Conservation (phyloP, 2,329 filamentous ascomycete species). For the Diaporthe ampelina region DNA sequence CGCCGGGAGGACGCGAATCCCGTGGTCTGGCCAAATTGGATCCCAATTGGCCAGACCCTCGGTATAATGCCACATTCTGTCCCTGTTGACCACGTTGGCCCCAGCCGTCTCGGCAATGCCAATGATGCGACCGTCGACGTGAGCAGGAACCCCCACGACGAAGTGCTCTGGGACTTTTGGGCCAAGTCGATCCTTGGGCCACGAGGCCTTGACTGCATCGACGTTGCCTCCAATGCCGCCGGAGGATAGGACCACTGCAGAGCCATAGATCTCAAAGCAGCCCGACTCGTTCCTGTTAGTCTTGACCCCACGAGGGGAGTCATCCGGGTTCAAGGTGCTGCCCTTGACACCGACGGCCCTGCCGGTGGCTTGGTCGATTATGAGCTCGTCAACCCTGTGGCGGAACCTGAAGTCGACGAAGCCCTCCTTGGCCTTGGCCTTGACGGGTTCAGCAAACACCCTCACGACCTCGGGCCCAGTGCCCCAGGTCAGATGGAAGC, state of each 20-base stretch:
- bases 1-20: constrained; percentile 71
- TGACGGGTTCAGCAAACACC: constrained; percentile 69
- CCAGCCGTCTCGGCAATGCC: constrained; percentile 66
- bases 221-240: constrained; percentile 74
- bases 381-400: constrained; percentile 69
- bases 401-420: constrained; percentile 69
- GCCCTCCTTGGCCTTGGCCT: constrained; percentile 65
- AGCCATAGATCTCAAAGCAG: constrained; percentile 66
- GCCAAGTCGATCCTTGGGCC: constrained; percentile 70
- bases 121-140: constrained; percentile 76
- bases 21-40: constrained; percentile 72
- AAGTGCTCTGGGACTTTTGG: constrained; percentile 68
- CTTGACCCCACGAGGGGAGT: constrained; percentile 64
- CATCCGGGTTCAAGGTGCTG: constrained; percentile 65
- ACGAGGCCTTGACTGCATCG: constrained; percentile 70
- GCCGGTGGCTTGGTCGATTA: constrained; percentile 64
- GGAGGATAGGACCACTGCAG: constrained; percentile 67
- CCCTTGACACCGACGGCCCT: constrained; percentile 67
- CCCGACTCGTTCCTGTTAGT: constrained; percentile 63
- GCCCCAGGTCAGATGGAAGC: constrained; percentile 75
- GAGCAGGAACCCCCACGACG: constrained; percentile 72
- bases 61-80: constrained; percentile 77
- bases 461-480: constrained; percentile 72
- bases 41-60: constrained; percentile 74
- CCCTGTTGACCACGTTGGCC: constrained; percentile 70